These are phyloP conservation scores for Isatis lusitanica DNA, from an alignment of 441 rosid genomes.

Conservation along the genomic window DNA sequence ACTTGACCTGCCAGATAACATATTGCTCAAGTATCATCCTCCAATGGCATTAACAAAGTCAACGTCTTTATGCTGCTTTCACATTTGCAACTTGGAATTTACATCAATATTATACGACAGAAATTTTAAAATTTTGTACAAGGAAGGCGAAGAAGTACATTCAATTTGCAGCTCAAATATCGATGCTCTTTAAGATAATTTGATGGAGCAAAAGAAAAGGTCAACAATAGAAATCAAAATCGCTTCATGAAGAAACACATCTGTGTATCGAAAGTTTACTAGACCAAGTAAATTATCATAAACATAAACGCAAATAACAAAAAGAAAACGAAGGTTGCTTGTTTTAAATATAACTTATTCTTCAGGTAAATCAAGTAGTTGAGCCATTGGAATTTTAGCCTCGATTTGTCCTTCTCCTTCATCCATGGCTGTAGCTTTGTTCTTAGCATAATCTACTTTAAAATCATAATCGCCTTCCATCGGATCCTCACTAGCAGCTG, in stretches of 20 bases:
- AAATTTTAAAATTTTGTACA: not conserved
- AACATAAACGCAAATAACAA: slow-evolving; percentile 9
- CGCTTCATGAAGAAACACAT: slow-evolving; percentile 1
- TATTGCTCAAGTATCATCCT: not conserved
- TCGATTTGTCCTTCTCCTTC: slow-evolving; percentile 41
- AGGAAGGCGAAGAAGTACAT: not conserved
- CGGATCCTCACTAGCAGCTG: slow-evolving; percentile 39
- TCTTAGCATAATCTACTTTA: slow-evolving; percentile 67
- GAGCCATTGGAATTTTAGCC: slow-evolving; percentile 59
- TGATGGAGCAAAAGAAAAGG: not conserved
- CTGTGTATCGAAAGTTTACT: not conserved
- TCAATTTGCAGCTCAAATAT: not conserved
- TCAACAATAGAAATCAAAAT: slow-evolving; percentile 21
- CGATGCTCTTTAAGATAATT: not conserved
- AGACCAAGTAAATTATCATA: slow-evolving; percentile 3
- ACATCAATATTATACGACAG: not conserved
- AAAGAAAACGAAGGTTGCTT: not conserved
- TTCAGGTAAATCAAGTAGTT: slow-evolving; percentile 47
- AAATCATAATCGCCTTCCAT: slow-evolving; percentile 83
- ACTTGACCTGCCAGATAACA: not conserved
- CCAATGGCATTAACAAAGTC: not conserved
- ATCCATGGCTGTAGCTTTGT: slow-evolving; percentile 47
- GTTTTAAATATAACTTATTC: slow-evolving; percentile 28
- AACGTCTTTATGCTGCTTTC: slow-evolving; percentile 18
- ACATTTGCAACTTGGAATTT: slow-evolving; percentile 19